phyloP scores from a whole-genome alignment of 2,329 filamentous ascomycete species.

The Apiospora marii region DNA sequence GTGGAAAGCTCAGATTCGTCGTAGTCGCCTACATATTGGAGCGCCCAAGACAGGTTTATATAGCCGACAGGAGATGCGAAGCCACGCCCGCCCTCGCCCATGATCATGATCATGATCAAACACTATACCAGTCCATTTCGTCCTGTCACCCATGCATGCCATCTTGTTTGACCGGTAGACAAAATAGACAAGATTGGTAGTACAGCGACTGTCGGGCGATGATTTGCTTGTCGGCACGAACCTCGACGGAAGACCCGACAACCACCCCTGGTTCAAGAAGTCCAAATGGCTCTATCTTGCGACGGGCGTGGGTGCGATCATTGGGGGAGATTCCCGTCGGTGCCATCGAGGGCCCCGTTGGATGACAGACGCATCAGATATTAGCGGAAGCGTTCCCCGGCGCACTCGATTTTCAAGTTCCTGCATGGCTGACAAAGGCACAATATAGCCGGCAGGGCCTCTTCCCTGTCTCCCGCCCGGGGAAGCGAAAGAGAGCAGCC shows the following conservation, averaged over 20 bases:
- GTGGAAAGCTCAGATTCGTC: background rate
- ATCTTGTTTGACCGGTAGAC: background rate
- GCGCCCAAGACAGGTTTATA: background rate
- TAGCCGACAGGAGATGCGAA: background rate
- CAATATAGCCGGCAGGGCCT: background rate
- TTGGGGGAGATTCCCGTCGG: background rate
- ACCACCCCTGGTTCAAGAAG: background rate
- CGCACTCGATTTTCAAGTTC: background rate
- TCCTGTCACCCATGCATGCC: background rate
- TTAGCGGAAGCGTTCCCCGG: background rate
- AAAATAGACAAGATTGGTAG: background rate
- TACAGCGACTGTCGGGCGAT: conserved; percentile 1
- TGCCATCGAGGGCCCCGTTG: background rate
- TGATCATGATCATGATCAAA: background rate
- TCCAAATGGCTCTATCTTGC: background rate
- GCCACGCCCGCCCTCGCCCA: background rate
- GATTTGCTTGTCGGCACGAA: background rate
- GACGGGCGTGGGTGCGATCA: background rate
- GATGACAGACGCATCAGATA: background rate
- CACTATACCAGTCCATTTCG: background rate
- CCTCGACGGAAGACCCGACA: background rate
- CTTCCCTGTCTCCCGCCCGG: background rate
- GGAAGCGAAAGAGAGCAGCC: background rate
- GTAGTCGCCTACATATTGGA: background rate
- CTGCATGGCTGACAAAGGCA: background rate